phyloP scores from a whole-genome alignment of 108 stramenopile genomes.

The Cyclotella choctawhatcheeana region DNA sequence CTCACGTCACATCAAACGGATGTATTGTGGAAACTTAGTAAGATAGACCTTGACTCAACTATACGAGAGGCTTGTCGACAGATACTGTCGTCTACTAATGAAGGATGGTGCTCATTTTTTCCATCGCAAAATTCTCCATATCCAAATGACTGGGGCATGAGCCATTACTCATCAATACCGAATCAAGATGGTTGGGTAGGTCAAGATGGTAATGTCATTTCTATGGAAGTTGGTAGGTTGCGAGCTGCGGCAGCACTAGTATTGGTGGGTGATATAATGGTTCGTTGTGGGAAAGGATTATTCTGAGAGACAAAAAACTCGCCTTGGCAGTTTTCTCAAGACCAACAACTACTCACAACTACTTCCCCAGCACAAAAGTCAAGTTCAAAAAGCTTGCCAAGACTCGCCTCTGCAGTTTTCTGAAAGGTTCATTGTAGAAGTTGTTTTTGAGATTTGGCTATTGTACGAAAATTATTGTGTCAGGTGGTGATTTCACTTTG shows the following conservation, averaged over 20 bases:
- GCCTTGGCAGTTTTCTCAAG: too few relatives aligned
- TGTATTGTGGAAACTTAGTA: constrained; percentile 83
- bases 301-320: background rate
- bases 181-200: constrained; percentile 54
- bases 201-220: constrained; percentile 53
- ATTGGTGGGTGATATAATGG: constrained; percentile 79
- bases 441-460: too few relatives aligned
- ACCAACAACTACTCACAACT: too few relatives aligned
- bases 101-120: constrained; percentile 59
- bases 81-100: constrained; percentile 50
- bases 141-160: constrained; percentile 11
- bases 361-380: too few relatives aligned
- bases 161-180: constrained; percentile 15
- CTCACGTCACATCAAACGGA: constrained; percentile 75
- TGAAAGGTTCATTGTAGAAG: too few relatives aligned
- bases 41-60: constrained; percentile 76
- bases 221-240: constrained; percentile 57
- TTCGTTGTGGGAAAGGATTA: constrained; percentile 68
- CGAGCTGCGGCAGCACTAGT: constrained; percentile 73
- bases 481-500: too few relatives aligned
- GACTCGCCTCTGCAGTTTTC: too few relatives aligned
- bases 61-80: constrained; percentile 67
- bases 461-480: too few relatives aligned
- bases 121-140: constrained; percentile 57
- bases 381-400: too few relatives aligned